These are phyloP conservation scores for Postia placenta DNA, from an alignment of 768 basidiomycete genomes.

Conservation along the genomic window DNA sequence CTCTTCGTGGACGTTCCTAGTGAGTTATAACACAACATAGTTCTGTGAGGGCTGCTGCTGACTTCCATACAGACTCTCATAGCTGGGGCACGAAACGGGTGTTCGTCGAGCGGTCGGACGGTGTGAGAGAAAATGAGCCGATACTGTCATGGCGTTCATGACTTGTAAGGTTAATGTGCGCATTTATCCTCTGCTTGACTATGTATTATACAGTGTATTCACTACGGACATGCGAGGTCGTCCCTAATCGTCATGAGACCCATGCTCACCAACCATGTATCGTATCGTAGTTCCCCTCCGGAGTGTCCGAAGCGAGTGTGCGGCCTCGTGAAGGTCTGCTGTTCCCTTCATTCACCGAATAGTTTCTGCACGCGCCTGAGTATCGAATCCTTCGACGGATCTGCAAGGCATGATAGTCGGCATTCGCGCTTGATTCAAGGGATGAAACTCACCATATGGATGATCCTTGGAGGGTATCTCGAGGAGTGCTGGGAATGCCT, in stretches of 20 bases:
- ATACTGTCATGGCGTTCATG: slow-evolving; percentile 60
- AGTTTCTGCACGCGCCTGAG: slow-evolving; percentile 96
- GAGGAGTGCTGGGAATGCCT: slow-evolving; percentile 92
- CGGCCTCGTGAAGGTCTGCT: no score
- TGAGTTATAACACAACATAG: slow-evolving; percentile 35
- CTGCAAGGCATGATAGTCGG: slow-evolving; percentile 32
- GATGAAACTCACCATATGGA: slow-evolving; percentile 72
- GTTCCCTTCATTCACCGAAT: slow-evolving; percentile 68
- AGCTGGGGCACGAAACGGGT: slow-evolving; percentile 56
- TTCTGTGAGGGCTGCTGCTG: slow-evolving; percentile 21
- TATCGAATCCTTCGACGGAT: slow-evolving; percentile 93
- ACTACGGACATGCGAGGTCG: no score
- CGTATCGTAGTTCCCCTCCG: no score
- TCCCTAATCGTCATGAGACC: no score
- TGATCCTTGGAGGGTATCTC: slow-evolving; percentile 99
- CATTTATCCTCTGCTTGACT: neutral
- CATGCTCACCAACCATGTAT: no score
- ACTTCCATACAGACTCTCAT: slow-evolving; percentile 45
- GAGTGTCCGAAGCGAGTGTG: no score
- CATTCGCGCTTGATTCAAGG: slow-evolving; percentile 1
- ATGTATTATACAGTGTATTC: slow-evolving; percentile 2
- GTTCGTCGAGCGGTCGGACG: slow-evolving; percentile 62
- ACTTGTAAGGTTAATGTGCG: neutral
- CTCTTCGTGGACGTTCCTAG: slow-evolving; percentile 76
- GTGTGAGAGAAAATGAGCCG: slow-evolving; percentile 65